Evolutionary conservation across 495 filamentous ascomycete species (phyloP), one percentile per base, ranked within the genome.

Genomic region (Hypomontagnella monticulosa): DNA sequence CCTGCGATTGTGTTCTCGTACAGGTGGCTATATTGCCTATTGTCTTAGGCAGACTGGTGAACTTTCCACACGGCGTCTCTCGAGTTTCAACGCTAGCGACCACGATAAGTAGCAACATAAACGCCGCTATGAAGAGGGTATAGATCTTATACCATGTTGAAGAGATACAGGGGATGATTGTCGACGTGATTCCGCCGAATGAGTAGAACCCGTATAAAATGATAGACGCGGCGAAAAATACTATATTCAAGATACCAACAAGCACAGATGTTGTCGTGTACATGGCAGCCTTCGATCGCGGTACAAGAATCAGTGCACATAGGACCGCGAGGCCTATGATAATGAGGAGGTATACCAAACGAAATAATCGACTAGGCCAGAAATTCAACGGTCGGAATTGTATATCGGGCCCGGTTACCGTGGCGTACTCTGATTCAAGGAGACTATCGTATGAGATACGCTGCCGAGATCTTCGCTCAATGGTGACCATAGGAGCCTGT

Each of bases 141-240:
- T 44, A 42, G 0, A 43, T 46, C 15, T 67, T 52, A 23, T 63
- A 70, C 63, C 37, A 65, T 10, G 12, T 15, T 4, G 40, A 49
- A 30, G 30, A 38, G 12, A 51, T 65, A 10, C 56, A 65, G 11
- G 62, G 61, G 23, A 62, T 67, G 16, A 65, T 19, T 4, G 61
- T 61, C 16, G 61, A 42, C 27, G 18, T 48, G 15, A 23, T 48
- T 14, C 44, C 62, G 11, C 56, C 49, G 15, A 52, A 6, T 14
- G 51, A 38, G 15, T 65, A 65, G 36, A 57, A 69, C 4, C 41
- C 41, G 23, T 60, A 69, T 1, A 59, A 27, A 18, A 40, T 7
- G 41, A 54, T 52, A 8, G 40, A 43, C 14, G 32, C 11, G 11
- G 30, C 40, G 16, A 61, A 32, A 32, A 32, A 38, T 4, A 6